Evolutionary conservation across 306 rosid species (phyloP), one percentile per base, ranked within the genome.

Genomic region (Potentilla sterilis): DNA sequence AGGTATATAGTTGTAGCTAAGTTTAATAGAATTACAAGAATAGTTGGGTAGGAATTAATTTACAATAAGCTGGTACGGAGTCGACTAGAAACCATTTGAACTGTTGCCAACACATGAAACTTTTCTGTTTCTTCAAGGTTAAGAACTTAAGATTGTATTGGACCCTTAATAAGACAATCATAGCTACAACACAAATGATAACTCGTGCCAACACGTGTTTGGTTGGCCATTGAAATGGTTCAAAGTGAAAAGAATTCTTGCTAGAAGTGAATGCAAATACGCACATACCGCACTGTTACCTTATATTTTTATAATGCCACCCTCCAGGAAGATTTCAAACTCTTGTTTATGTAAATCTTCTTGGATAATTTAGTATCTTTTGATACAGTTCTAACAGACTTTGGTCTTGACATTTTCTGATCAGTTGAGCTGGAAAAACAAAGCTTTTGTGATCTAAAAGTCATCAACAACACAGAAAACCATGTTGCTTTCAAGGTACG

Each of bases 391-490:
- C 54, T 73, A 16, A 70, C 69, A 83, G 52, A 68, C 73, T 75
- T 69, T 62, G 65, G 57, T 73, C 66, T 21, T 79, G 52, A 69
- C 69, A 58, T 86, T 75, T 62, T 9, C 88, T 79, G 4, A 73
- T 67, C 91, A 95, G 99, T 92, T 87, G 97, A 90, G 89, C 85
- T 88, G 86, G 97, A 92, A 57, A 92, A 90, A 84, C 97, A 90
- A 84, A 83, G 92, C 75, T 90, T 80, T 81, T 90, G 97, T 49
- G 97, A 92, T 83, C 97, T 95, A 69, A 95, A 88, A 82, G 91
- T 95, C 63, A 52, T 77, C 64, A 95, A 95, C 83, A 90, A 87
- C 87, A 78, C 97, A 34, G 86, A 86, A 84, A 77, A 80, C 73
- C 72, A 88, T 81, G 97, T 92, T 81, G 99, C 97, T 71, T 95